phyloP scores from a whole-genome alignment of 805 yeast species.

The Ogataea saltuana region DNA sequence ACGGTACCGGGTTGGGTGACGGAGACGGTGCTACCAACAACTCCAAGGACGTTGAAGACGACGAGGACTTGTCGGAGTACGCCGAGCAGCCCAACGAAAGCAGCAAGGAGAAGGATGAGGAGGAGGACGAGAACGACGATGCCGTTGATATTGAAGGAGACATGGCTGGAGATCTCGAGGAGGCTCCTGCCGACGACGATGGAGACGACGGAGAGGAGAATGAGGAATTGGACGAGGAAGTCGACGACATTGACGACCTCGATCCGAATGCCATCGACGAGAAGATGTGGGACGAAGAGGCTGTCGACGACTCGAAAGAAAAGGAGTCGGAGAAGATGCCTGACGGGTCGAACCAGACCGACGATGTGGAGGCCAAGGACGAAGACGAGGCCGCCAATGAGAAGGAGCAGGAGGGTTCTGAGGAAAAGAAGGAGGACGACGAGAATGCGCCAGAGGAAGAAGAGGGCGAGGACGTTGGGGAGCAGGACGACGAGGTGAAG shows the following conservation, averaged over 20 bases:
- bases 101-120: constrained; percentile 51
- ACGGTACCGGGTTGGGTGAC: constrained; percentile 93
- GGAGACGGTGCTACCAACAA: constrained; percentile 75
- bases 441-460: neutral
- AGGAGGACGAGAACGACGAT: constrained; percentile 74
- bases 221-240: constrained; percentile 79
- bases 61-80: constrained; percentile 81
- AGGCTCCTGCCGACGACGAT: constrained; percentile 63
- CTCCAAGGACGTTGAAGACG: constrained; percentile 85
- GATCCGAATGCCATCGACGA: constrained; percentile 96
- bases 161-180: constrained; percentile 92
- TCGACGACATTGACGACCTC: constrained; percentile 83
- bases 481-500: constrained; percentile 66
- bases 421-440: constrained; percentile 29
- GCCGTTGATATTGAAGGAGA: constrained; percentile 96
- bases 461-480: neutral
- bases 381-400: constrained; percentile 40
- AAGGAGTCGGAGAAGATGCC: constrained; percentile 77
- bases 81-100: constrained; percentile 71
- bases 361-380: constrained; percentile 52
- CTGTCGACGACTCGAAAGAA: constrained; percentile 71
- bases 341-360: constrained; percentile 49
- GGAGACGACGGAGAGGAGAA: constrained; percentile 50
- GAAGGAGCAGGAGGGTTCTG: constrained; percentile 36
- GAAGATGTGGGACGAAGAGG: constrained; percentile 97